These are phyloP conservation scores for Claviceps sp. DNA, from an alignment of 2,329 filamentous ascomycete genomes.

Conservation along the genomic window DNA sequence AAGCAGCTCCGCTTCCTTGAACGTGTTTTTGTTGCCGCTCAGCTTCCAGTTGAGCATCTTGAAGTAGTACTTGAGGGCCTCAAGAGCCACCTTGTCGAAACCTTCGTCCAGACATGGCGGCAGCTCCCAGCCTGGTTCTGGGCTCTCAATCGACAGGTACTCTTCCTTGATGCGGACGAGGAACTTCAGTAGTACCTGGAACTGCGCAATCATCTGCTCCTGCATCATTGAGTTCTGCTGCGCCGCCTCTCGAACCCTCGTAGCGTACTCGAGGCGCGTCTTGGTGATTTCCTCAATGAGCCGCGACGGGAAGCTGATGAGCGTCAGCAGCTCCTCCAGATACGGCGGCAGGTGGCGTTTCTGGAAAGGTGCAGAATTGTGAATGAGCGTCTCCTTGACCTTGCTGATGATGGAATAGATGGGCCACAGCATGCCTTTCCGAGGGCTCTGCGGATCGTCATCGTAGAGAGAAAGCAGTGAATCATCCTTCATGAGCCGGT, in stretches of 20 bases:
- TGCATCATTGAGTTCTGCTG: constrained; percentile 89
- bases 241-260: constrained; percentile 88
- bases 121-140: constrained; percentile 86
- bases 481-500: constrained; percentile 90
- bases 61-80: constrained; percentile 95
- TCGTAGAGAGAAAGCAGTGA: constrained; percentile 85
- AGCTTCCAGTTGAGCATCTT: constrained; percentile 98
- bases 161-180: constrained; percentile 87
- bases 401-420: constrained; percentile 83
- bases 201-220: constrained; percentile 95
- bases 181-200: constrained; percentile 82
- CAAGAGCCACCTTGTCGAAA: constrained; percentile 82
- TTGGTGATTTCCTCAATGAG: constrained; percentile 95
- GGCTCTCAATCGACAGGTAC: constrained; percentile 70
- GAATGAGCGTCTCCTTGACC: constrained; percentile 81
- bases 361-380: constrained; percentile 71
- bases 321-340: constrained; percentile 85
- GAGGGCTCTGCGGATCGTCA: constrained; percentile 34
- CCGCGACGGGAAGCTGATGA: constrained; percentile 94
- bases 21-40: constrained; percentile 94
- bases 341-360: constrained; percentile 88
- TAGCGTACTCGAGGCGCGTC: constrained; percentile 79
- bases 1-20: constrained; percentile 94
- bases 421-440: constrained; percentile 68
- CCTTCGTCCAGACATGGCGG: constrained; percentile 94